Base-by-base conservation (phyloP, 2,329 filamentous ascomycete species). In the Ilyonectria destructans region DNA sequence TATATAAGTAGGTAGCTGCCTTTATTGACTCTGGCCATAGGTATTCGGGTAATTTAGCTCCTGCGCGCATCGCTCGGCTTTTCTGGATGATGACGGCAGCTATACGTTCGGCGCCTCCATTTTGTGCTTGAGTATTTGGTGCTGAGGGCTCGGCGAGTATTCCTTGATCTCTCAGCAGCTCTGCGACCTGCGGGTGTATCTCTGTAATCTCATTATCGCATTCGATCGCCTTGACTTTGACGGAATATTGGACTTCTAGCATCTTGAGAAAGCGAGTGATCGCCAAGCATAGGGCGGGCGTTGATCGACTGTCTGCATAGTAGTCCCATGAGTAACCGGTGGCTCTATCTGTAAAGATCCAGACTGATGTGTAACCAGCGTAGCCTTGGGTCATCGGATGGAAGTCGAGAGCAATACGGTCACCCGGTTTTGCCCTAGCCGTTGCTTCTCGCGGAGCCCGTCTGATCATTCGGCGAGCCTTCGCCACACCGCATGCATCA, bases 361-460 rank as follows among this genome's bases (percentile, higher is more conserved):
- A 54, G 23, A 54, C 49, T 54, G 26, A 54, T 31, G 49, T 54
- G 15, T 54, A 54, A 10, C 26, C 49, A 17, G 13, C 49, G 26
- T 54, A 54, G 23, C 29, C 29, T n/a, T 15, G 29, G 13, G 12
- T 12, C 17, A 54, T 54, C 49, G 26, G 49, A 10, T 54, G 49
- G 49, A 54, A 54, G n/a, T 54, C 49, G 49, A 54, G 26, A 26
- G 49, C 49, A n/a, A 54, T 54, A 10, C 49, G 49, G 13, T 54
- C 29, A 6, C 49, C 49, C n/a, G 49, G 49, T 9, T 29, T 33
- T 4, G 49, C 49, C n/a, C 21, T 29, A 6, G 13, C 23, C 3
- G 21, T 52, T 13, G 49, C 49, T 31, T 52, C 49, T 52, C 49
- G 21, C 6, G 49, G 49, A 17, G 49, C 26, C 17, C 49, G 21